Evolutionary conservation across 192 early-diverging fungal genomes (phyloP), one percentile per base, ranked within the genome.

Genomic region (Dimargaris cristalligena): DNA sequence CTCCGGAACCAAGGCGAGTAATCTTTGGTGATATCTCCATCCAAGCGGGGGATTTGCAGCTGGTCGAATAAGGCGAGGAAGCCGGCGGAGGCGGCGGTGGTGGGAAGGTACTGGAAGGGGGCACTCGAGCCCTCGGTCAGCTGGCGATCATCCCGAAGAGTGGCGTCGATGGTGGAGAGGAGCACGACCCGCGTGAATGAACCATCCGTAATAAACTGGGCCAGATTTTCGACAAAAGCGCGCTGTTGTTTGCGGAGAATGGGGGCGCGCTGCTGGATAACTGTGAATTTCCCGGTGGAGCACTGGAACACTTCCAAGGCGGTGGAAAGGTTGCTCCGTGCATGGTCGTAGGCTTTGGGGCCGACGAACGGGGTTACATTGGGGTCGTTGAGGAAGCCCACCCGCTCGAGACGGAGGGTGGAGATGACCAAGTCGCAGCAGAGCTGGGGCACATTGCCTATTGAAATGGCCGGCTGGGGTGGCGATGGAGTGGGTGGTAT

Each of bases 401-500:
- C 67, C 3, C 81, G 72, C 34, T 72, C 60, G 4, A 83, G 63
- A 30, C 67, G 56, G 6, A 88, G 65, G 1, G 84, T 85, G 49
- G 78, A 77, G 49, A 85, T 74, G 2, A 85, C 59, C 46, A 88
- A 66, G 71, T 88, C 86, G n/a, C 73, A 71, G 0, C 78, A 61
- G 16, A 86, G 66, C 61, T 88, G 86, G 31, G 86, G 84, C n/a
- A 86, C 86, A 58, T 86, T 88, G 25, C 84, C 86, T 35, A 88
- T 80, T 1, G 86, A 86, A 29, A 88, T n/a, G n/a, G n/a, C n/a
- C n/a, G n/a, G n/a, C n/a, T n/a, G n/a, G n/a, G n/a, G n/a, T n/a
- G n/a, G n/a, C n/a, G n/a, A n/a, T n/a, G n/a, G n/a, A n/a, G n/a
- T n/a, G n/a, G n/a, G n/a, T n/a, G n/a, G n/a, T n/a, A n/a, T n/a